A percentile compares a stretch with the other conserved stretches of the same genome.
Evolutionary conservation across 805 yeast genomes (phyloP).

Genomic region (Saccharomyces eubayanus): DNA sequence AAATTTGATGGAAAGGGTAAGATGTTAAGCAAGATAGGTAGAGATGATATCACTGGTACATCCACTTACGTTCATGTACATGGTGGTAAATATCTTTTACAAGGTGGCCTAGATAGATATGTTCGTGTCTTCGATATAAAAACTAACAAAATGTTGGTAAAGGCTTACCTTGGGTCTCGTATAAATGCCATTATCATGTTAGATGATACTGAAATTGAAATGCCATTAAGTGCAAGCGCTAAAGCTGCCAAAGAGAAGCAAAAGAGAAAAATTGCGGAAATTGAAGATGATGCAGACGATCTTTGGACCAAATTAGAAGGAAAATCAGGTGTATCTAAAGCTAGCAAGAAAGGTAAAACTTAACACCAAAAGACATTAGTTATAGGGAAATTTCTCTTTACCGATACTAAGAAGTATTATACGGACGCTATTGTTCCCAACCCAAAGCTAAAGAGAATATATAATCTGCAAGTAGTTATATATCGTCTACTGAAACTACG

Average conservation of each 20-base stretch:
- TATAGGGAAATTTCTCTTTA: neutral
- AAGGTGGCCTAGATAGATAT: constrained; percentile 86
- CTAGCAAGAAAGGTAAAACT: neutral
- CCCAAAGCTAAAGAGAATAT: neutral
- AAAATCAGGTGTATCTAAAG: neutral
- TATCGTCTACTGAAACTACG: neutral
- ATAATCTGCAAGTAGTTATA: neutral
- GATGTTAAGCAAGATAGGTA: constrained; percentile 63
- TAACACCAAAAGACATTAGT: neutral
- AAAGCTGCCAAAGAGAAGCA: constrained; percentile 29
- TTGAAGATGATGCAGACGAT: constrained; percentile 31
- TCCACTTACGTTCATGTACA: constrained; percentile 21
- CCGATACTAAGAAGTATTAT: neutral
- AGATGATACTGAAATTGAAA: constrained; percentile 32
- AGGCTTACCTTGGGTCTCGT: constrained; percentile 71
- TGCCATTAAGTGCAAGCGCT: constrained; percentile 23
- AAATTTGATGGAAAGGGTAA: constrained; percentile 46
- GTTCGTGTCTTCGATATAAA: constrained; percentile 63
- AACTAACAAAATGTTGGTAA: constrained; percentile 50
- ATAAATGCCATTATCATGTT: constrained; percentile 29
- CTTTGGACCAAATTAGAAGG: constrained; percentile 26
- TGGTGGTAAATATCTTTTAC: constrained; percentile 42
- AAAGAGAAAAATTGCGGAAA: constrained; percentile 32
- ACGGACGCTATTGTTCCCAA: neutral
- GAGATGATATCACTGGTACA: constrained; percentile 64